Conservation (phyloP, 75 land plant species). For the Pinus tabuliformis region DNA sequence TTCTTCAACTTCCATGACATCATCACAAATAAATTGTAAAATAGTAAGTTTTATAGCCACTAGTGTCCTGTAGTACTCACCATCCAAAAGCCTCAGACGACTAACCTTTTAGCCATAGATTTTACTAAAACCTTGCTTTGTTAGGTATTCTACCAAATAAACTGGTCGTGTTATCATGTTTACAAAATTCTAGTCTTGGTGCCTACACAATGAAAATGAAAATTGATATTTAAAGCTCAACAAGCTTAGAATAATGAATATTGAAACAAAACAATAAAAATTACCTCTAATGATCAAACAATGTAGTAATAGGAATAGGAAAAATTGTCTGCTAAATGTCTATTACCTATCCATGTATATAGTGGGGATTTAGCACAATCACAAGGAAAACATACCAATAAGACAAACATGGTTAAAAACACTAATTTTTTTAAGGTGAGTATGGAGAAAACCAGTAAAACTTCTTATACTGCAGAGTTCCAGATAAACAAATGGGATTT, state of each 20-base stretch:
- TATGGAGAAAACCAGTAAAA: neutral
- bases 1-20: conserved; percentile 66
- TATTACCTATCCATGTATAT: neutral
- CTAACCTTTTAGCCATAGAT: too few relatives aligned
- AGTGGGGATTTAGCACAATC: neutral
- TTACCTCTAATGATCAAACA: neutral
- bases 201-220: conserved; percentile 3
- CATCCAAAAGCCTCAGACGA: neutral
- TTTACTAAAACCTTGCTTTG: too few relatives aligned
- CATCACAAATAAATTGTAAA: conserved; percentile 81
- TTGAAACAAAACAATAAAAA: neutral
- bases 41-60: conserved; percentile 56
- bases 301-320: neutral
- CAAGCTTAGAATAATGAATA: neutral
- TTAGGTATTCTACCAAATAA: too few relatives aligned
- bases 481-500: neutral
- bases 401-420: neutral
- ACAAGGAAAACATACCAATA: neutral
- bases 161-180: too few relatives aligned
- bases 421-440: neutral
- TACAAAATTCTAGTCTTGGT: too few relatives aligned
- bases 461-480: neutral
- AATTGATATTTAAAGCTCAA: neutral
- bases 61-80: conserved; percentile 62
- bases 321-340: neutral